phyloP scores from a whole-genome alignment of 257 asterid genomes.

The Gentiana straminea region DNA sequence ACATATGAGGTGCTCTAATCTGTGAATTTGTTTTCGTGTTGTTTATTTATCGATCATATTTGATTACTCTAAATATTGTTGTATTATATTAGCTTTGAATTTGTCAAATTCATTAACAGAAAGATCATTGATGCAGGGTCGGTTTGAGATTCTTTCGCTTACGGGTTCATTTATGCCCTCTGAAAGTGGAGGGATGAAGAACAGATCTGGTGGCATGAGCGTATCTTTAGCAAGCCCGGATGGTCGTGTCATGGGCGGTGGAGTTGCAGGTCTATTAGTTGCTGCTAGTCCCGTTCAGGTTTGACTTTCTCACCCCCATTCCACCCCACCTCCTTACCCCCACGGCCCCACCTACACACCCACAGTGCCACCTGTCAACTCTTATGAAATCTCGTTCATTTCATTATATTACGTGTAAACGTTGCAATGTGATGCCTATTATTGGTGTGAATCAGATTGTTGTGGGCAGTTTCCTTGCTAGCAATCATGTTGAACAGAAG shows the following conservation, averaged over 20 bases:
- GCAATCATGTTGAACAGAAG: conserved; percentile 59
- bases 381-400: too few relatives aligned
- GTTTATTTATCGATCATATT: too few relatives aligned
- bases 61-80: too few relatives aligned
- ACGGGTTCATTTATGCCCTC: conserved; percentile 84
- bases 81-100: too few relatives aligned
- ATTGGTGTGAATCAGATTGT: conserved; percentile 44
- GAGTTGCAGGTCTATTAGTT: conserved; percentile 84
- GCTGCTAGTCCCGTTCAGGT: conserved; percentile 95
- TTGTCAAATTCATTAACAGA: too few relatives aligned
- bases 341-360: too few relatives aligned
- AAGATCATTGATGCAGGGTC: conserved; percentile 41
- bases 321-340: too few relatives aligned
- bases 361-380: too few relatives aligned
- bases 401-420: too few relatives aligned
- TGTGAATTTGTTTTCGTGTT: background rate
- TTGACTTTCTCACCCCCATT: background rate
- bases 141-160: conserved; percentile 85
- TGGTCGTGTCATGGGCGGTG: conserved; percentile 94
- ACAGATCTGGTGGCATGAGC: conserved; percentile 94
- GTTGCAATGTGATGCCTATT: too few relatives aligned
- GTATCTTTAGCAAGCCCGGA: conserved; percentile 87
- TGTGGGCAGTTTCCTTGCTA: conserved; percentile 82
- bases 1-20: conserved; percentile 58
- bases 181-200: conserved; percentile 79